phyloP scores from a whole-genome alignment of 1,284 basidiomycete genomes.

The Tetrapyrgos nigripes region DNA sequence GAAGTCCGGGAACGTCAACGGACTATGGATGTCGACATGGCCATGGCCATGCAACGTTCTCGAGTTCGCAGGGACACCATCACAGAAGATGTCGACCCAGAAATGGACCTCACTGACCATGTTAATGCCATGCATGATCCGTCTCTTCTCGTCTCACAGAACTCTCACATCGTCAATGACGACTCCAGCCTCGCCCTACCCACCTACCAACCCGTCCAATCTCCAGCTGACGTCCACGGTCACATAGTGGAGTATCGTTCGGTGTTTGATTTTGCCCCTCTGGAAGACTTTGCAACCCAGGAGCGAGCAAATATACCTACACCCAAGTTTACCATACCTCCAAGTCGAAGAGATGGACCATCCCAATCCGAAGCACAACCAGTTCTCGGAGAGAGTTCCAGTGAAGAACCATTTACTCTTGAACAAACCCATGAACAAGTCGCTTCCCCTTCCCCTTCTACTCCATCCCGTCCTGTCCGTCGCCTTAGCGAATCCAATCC shows the following conservation, averaged over 20 bases:
- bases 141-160: slow-evolving; percentile 47
- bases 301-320: slow-evolving; percentile 47
- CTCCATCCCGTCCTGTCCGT: slow-evolving; percentile 60
- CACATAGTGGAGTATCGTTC: slow-evolving; percentile 36
- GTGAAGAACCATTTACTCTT: not conserved
- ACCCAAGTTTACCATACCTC: slow-evolving; percentile 16
- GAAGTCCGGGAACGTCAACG: slow-evolving; percentile 79
- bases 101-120: slow-evolving; percentile 39
- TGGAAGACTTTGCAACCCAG: slow-evolving; percentile 82
- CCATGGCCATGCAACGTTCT: slow-evolving; percentile 70
- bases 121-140: slow-evolving; percentile 55
- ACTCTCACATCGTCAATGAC: too few relatives aligned
- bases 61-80: slow-evolving; percentile 73
- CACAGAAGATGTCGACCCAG: slow-evolving; percentile 32
- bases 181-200: slow-evolving; percentile 62
- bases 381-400: not conserved
- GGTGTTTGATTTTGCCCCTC: slow-evolving; percentile 77
- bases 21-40: slow-evolving; percentile 88
- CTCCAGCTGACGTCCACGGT: slow-evolving; percentile 38
- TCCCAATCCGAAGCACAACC: slow-evolving; percentile 1
- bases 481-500: slow-evolving; percentile 82
- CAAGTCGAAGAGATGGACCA: not conserved
- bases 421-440: slow-evolving; percentile 10
- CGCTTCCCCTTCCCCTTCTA: not conserved
- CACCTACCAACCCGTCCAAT: slow-evolving; percentile 11